These are phyloP conservation scores for Fragaria nilgerrensis DNA, from an alignment of 306 rosid species.

Conservation along the genomic window DNA sequence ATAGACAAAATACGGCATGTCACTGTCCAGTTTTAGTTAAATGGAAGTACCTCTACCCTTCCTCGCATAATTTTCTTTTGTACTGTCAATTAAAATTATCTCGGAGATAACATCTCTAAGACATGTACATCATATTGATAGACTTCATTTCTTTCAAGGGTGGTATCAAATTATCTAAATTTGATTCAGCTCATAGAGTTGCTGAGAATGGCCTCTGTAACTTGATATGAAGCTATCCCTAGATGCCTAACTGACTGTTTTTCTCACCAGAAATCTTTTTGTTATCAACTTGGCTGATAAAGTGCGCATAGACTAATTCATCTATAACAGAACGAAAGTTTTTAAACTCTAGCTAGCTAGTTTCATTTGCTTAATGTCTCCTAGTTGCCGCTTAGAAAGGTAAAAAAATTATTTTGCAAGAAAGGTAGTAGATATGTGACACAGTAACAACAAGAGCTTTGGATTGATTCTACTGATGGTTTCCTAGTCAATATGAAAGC, in stretches of 20 bases:
- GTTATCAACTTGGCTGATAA: background rate
- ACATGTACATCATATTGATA: background rate
- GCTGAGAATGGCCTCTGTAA: background rate
- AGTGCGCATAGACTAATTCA: background rate
- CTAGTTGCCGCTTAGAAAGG: background rate
- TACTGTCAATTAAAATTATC: background rate
- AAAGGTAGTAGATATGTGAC: background rate
- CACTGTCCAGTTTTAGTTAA: conserved; percentile 85
- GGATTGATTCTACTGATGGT: background rate
- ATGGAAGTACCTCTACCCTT: conserved; percentile 53
- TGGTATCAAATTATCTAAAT: background rate
- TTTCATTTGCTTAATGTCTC: background rate
- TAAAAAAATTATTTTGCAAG: background rate
- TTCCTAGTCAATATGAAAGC: background rate
- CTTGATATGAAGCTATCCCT: background rate
- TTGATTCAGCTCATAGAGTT: background rate
- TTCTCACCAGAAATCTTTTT: background rate
- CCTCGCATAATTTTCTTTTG: background rate
- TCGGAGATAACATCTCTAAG: background rate
- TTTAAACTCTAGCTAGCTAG: background rate
- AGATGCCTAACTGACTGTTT: background rate
- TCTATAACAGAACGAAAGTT: background rate
- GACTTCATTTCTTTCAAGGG: background rate
- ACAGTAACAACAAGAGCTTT: background rate
- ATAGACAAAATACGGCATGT: conserved; percentile 91